These are phyloP conservation scores for Arthrobotrys sinensis DNA, from an alignment of 2,329 filamentous ascomycete species.

Conservation along the genomic window DNA sequence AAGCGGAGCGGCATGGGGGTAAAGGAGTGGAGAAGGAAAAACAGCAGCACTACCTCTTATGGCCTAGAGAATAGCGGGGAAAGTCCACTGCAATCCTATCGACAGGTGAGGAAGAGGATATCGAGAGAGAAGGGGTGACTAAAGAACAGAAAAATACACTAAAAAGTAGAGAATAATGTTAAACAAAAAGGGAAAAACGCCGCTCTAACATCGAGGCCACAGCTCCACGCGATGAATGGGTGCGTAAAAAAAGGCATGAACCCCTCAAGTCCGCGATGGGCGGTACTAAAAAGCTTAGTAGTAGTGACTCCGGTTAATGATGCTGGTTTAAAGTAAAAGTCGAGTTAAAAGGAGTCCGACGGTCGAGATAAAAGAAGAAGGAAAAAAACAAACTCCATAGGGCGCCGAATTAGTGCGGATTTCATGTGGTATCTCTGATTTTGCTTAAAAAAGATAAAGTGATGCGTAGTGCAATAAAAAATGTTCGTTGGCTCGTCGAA, in stretches of 20 bases:
- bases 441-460: constrained; percentile 40
- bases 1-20: not conserved
- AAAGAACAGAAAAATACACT: constrained; percentile 1
- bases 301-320: constrained; percentile 47
- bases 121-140: not conserved
- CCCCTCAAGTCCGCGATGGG: constrained; percentile 12
- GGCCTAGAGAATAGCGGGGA: constrained; percentile 1
- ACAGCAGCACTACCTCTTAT: constrained; percentile 9
- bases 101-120: not conserved
- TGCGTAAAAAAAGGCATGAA: constrained; percentile 1
- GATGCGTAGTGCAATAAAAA: constrained; percentile 25
- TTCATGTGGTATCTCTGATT: constrained; percentile 51
- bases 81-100: not conserved
- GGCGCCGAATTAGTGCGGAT: constrained; percentile 43
- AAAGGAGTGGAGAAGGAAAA: not conserved
- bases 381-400: constrained; percentile 38
- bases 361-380: constrained; percentile 4
- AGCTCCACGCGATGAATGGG: constrained; percentile 20
- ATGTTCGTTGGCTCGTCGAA: constrained; percentile 9
- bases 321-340: constrained; percentile 40
- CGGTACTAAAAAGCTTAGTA: constrained; percentile 22
- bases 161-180: not conserved
- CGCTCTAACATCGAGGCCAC: constrained; percentile 25
- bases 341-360: not conserved
- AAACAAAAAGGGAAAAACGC: constrained; percentile 13